Evolutionary conservation across 192 early-diverging fungal species (phyloP).

Genomic region (Gryganskiella cystojenkinii): DNA sequence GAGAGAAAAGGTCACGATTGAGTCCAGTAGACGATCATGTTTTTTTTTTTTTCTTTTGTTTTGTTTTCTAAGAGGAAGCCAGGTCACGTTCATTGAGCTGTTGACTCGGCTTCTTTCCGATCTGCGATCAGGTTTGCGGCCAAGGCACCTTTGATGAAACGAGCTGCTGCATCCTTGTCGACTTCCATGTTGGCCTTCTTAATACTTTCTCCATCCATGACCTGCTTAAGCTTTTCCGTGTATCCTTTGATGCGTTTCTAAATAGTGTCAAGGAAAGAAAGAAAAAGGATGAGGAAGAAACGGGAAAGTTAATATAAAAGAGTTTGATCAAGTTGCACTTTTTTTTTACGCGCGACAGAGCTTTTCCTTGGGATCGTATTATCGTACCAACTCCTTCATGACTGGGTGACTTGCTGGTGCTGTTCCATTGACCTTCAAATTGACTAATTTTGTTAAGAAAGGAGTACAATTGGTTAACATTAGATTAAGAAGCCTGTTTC

Average conservation of each 20-base stretch:
- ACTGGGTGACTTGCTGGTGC: slow-evolving; percentile 64
- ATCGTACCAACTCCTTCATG: slow-evolving; percentile 64
- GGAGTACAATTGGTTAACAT: background rate
- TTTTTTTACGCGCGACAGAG: too few relatives aligned
- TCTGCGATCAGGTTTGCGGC: slow-evolving; percentile 25
- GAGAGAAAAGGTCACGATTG: too few relatives aligned
- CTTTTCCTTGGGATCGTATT: too few relatives aligned
- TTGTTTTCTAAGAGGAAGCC: too few relatives aligned
- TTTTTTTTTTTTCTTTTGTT: too few relatives aligned
- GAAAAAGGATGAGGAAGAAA: background rate
- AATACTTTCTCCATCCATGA: slow-evolving; percentile 14
- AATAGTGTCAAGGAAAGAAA: background rate
- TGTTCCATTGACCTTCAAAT: slow-evolving; percentile 64
- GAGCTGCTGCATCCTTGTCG: slow-evolving; percentile 60
- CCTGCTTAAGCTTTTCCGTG: slow-evolving; percentile 18
- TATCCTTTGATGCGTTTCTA: slow-evolving; percentile 62
- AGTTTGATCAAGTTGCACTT: too few relatives aligned
- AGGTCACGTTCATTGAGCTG: background rate
- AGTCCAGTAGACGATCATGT: too few relatives aligned
- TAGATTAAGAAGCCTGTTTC: too few relatives aligned
- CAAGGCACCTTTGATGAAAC: slow-evolving; percentile 59
- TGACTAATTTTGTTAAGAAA: slow-evolving; percentile 52
- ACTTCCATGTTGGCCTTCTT: slow-evolving; percentile 52
- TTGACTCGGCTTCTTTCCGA: slow-evolving; percentile 16
- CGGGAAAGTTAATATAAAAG: too few relatives aligned